Conservation (phyloP, 371 early-diverging fungal genomes). For the Homolaphlyctis polyrhiza region DNA sequence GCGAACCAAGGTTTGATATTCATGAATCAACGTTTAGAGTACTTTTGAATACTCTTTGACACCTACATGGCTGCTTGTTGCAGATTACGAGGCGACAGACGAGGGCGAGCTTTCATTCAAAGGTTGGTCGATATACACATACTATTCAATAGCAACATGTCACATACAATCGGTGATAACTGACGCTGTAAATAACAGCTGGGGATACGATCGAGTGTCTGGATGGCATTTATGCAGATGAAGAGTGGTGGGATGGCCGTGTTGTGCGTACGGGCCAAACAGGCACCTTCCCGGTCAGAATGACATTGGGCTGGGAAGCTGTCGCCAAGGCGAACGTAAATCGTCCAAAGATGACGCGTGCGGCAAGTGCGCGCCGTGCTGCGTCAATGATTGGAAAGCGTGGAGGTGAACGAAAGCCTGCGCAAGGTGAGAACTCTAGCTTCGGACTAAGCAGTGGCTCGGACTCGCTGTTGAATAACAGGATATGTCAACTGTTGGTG, state of each 20-base stretch:
- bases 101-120: constrained; percentile 28
- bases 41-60: no score
- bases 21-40: constrained; percentile 7
- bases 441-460: no score
- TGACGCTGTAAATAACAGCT: constrained; percentile 7
- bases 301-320: constrained; percentile 34
- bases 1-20: no score
- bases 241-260: constrained; percentile 41
- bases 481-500: no score
- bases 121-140: background rate
- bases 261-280: constrained; percentile 18
- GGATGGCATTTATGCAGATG: constrained; percentile 15
- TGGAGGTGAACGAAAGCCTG: no score
- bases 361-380: background rate
- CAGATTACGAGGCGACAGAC: constrained; percentile 31
- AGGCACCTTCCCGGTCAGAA: constrained; percentile 31
- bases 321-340: constrained; percentile 8
- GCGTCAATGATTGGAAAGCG: constrained; percentile 2
- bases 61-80: no score
- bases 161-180: background rate
- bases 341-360: background rate
- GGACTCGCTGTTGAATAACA: no score
- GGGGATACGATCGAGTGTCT: constrained; percentile 31
- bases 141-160: background rate
- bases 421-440: no score